Evolutionary conservation across 352 stramenopile genomes (phyloP), one percentile per base, ranked within the genome.

Genomic region (Globisporangium cystogenes): DNA sequence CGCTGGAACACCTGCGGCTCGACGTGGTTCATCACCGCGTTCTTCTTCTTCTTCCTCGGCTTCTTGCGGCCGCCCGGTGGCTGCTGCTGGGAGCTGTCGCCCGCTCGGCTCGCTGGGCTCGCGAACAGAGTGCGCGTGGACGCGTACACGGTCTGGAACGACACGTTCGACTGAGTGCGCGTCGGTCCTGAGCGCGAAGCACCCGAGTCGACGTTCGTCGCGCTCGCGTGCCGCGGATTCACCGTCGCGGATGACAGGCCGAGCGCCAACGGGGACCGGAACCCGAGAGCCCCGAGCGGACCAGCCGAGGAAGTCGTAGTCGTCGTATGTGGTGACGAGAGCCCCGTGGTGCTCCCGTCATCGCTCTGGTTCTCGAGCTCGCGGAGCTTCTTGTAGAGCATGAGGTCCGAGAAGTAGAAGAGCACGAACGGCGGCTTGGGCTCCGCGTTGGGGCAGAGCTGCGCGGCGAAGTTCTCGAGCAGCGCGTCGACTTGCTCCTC

Each of bases 11-110:
- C 47, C 7, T 69, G 52, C 8, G 70, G 60, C 24, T 70, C 68
- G 0, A 55, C 51, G 48, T 74, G 53, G 49, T 68, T 45, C 52
- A 76, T 60, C 7, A 86, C 68, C 6, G 72, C 59, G 41, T 86
- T 86, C 44, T 59, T 74, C 53, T 68, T 71, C 7, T 27, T n/a
- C 21, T 65, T 56, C 40, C 59, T 62, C 27, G 48, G 55, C 18
- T 39, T 47, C 29, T 45, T 56, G 18, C 23, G 11, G 15, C 20
- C 41, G 14, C 23, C 53, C 20, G 16, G 14, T 53, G 3, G 20
- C 20, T 29, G 26, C 4, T 24, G 27, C 16, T 31, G 31, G 27
- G 10, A 10, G 18, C 14, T 42, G 14, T 42, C 36, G 20, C 14
- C 8, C 5, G 27, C 27, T 20, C 45, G 23, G 21, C 23, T 37